Evolutionary conservation across 805 yeast genomes (phyloP), one percentile per base, ranked within the genome.

Genomic region (Tetrapisispora phaffii): DNA sequence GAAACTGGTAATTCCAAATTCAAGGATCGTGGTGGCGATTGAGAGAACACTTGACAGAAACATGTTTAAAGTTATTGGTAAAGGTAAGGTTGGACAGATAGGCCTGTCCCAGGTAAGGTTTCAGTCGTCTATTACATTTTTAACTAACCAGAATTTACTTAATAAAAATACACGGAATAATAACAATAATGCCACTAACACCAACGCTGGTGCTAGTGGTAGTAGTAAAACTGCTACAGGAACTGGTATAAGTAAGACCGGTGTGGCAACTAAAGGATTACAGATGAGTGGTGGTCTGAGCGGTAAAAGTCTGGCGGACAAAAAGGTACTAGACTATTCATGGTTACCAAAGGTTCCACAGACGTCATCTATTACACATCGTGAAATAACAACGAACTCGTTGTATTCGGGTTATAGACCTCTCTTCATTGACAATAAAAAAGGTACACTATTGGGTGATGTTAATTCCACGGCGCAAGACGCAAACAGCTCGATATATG

Each of bases 371-470:
- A 35, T 60, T 5, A 53, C 55, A 24, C 59, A 53, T 1, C 50
- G 50, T 5, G 61, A 59, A n/a, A 48, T 61, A 29, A 50, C 50
- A 22, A 50, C 59, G 10, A 47, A 49, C 12, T 52, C 55, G 26
- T 46, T 62, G 28, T 61, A 58, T 43, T 56, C 61, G 7, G 65
- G 65, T 6, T 61, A 62, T 39, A 58, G 66, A 41, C 65, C 66
- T 6, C 44, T 61, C 21, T 55, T 54, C 26, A 42, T 59, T n/a
- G 31, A 26, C 26, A 48, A 47, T 16, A 50, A 54, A 2, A 42
- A 42, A 12, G 45, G 29, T 1, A 34, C 21, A n/a, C 8, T 22
- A 12, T 4, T 20, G 2, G 26, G 26, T 37, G 31, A 17, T 16
- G 2, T n/a, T 4, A 22, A 13, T 21, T 6, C n/a, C 2, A 10